Base-by-base conservation (phyloP, 768 basidiomycete species). In the Serendipita sp. region DNA sequence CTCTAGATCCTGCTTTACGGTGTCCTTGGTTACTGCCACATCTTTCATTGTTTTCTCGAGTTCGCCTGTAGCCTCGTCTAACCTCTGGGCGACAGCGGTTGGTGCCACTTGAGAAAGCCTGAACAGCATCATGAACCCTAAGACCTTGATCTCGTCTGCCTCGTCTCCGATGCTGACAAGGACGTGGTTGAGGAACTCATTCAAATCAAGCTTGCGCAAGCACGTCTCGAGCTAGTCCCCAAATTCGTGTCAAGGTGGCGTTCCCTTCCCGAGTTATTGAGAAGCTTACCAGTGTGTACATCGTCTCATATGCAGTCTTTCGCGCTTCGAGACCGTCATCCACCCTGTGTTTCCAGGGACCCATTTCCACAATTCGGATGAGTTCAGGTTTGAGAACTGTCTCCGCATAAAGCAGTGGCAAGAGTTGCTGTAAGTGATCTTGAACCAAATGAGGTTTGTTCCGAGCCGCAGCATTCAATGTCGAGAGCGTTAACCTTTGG, bases 231-330 rank as follows among this genome's bases (percentile, higher is more conserved):
- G 82, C 91, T 93, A 65, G 23, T 23, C 23, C 23, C 23, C 23
- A 23, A 23, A 23, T 23, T 23, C 23, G 23, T 23, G 45, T 29
- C 2, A 16, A 8, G 15, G 13, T 13, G 16, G 60, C 27, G 46
- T 60, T 63, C 37, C 67, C 23, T 23, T 23, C 23, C 23, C 23
- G 23, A 23, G 23, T 23, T 23, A 23, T 23, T 23, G 23, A 36
- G n/a, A 29, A 16, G 74, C 86, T 68, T 69, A 93, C 91, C 68
- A 98, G 74, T 18, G 93, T 96, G 72, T 96, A 94, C 78, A 97
- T 90, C 1, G 93, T 92, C 74, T 99, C 96, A 74, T 90, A 98
- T 1, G 96, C 95, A 0, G 91, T 94, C 79, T 97, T 98, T 65
- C 96, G 84, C 23, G 93, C 86, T 67, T 98, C 95, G 44, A 98